Evolutionary conservation across 83 land plant genomes (phyloP), one percentile per base, ranked within the genome.

Genomic region (Picea mariana): DNA sequence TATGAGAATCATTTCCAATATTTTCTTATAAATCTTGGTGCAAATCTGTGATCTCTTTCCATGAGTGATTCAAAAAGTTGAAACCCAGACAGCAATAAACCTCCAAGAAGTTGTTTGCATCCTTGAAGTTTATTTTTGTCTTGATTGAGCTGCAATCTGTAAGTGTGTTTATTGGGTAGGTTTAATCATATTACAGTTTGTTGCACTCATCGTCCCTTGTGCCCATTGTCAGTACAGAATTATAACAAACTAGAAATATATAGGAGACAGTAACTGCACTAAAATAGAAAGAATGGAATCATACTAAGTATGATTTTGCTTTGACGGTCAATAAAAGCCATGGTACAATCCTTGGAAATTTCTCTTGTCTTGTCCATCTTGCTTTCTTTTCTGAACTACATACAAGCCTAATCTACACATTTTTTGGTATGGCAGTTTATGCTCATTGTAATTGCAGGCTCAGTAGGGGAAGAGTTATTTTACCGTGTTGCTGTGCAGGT

Each of bases 401-500:
- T 11, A 6, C 44, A 78, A n/a, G 17, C 31, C 62, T 59, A 40
- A 72, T 38, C 62, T 67, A 67, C 40, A 62, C 23, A 13, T 42
- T 44, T 23, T 24, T 59, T n/a, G 62, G 26, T 23, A 9, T 81
- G 83, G 82, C 88, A 96, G 97, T 91, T 97, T 62, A 82, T 96
- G 34, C 87, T 95, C 21, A 85, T 93, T 5, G 98, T 97, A n/a
- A 86, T 94, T 21, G 92, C 98, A 16, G 95, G 94, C 73, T 95
- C 99, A 52, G 83, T 93, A 1, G 93, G 98, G 3, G 99, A 95
- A 88, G 99, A 97, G 87, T 90, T 97, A 20, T 97, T 97, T 82
- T 97, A 95, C 79, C 87, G 99, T 21, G 98, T 89, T 78, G 98
- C 98, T 67, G 89, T 97, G 55, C 99, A 97, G 98, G 98, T 96